A percentile compares a stretch with the other conserved stretches of the same genome.
phyloP scores from a whole-genome alignment of 176 grass and related monocot species.

The Aegilops umbellulata region DNA sequence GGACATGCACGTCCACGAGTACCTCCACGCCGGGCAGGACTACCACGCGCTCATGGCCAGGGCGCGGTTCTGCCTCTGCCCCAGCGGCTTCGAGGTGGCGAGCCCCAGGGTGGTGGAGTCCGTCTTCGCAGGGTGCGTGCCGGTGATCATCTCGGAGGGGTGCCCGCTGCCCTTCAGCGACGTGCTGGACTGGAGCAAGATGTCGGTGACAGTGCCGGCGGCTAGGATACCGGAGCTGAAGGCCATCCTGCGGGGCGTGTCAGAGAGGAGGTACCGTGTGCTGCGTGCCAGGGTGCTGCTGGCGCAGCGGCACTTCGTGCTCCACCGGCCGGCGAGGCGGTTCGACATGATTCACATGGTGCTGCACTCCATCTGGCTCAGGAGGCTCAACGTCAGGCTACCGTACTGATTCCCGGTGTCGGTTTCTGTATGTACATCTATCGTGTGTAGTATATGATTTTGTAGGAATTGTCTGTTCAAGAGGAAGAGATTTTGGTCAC shows the following conservation, averaged over 20 bases:
- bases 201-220: constrained; percentile 62
- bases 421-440: background rate
- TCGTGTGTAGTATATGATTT: too few species aligned
- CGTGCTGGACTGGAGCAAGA: constrained; percentile 85
- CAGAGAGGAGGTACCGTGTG: constrained; percentile 63
- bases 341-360: constrained; percentile 87
- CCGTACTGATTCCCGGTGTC: constrained; percentile 44
- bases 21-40: constrained; percentile 61
- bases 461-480: background rate
- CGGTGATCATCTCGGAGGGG: constrained; percentile 66
- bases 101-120: constrained; percentile 82
- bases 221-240: constrained; percentile 80
- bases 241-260: constrained; percentile 48
- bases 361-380: constrained; percentile 89
- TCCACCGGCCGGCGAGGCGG: constrained; percentile 58
- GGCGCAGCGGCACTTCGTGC: constrained; percentile 71
- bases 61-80: constrained; percentile 85
- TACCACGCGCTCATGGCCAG: constrained; percentile 61
- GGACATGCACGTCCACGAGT: constrained; percentile 61
- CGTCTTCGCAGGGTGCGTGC: constrained; percentile 68
- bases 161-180: constrained; percentile 78
- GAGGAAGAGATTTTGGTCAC: background rate
- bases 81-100: constrained; percentile 85
- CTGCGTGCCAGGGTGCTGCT: constrained; percentile 56
- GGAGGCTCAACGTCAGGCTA: constrained; percentile 74